These are phyloP conservation scores for Ramularia collo-cygni DNA, from an alignment of 2,329 filamentous ascomycete genomes.

Conservation along the genomic window DNA sequence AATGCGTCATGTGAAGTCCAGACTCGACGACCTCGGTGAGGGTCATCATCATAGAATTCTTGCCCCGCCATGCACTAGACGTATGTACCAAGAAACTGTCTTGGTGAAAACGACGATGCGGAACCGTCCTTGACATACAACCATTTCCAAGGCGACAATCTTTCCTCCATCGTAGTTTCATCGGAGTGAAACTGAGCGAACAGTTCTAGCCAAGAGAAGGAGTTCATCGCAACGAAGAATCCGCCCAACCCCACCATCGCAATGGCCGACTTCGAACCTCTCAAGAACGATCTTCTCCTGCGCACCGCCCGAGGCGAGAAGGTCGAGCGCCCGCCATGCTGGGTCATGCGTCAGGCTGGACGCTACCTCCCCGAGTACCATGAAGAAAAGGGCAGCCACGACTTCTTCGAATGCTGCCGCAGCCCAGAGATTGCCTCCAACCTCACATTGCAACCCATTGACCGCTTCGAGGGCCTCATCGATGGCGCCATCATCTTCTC, in stretches of 20 bases:
- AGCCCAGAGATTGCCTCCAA: constrained; percentile 87
- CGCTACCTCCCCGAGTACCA: constrained; percentile 98
- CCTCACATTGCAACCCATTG: constrained; percentile 88
- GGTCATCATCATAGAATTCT: too few species aligned
- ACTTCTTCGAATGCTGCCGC: constrained; percentile 98
- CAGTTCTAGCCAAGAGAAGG: too few species aligned
- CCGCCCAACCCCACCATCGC: constrained; percentile 10
- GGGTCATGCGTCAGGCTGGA: constrained; percentile 99
- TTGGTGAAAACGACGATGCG: too few species aligned
- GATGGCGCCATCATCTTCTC: constrained; percentile 99
- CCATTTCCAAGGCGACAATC: too few species aligned
- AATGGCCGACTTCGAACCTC: constrained; percentile 59
- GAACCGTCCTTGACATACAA: too few species aligned
- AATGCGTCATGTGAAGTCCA: too few species aligned
- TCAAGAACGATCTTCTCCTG: constrained; percentile 89
- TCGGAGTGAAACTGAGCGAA: too few species aligned
- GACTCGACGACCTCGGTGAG: too few species aligned
- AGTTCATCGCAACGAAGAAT: too few species aligned
- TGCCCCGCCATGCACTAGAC: too few species aligned
- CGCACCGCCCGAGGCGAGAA: constrained; percentile 83
- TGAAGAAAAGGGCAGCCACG: constrained; percentile 78
- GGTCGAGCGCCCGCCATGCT: constrained; percentile 89
- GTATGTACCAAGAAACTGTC: too few species aligned
- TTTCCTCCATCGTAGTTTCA: too few species aligned
- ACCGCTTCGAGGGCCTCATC: constrained; percentile 81